phyloP scores from a whole-genome alignment of 768 basidiomycete genomes.

The Pleurotus giganteus region DNA sequence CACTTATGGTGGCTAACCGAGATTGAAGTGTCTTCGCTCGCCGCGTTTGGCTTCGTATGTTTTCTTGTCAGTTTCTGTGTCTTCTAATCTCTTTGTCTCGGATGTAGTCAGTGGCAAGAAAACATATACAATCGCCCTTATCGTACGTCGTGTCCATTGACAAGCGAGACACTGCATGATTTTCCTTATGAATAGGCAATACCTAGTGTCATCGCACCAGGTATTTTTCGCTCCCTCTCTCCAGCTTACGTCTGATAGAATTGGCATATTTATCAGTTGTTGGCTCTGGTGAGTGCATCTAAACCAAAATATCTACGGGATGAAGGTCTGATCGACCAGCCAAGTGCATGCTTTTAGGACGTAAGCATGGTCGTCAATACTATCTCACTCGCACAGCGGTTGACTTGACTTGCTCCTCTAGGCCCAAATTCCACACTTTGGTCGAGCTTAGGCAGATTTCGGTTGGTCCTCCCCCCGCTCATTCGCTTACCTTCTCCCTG shows the following conservation, averaged over 20 bases:
- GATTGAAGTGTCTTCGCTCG: not conserved
- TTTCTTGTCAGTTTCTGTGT: not conserved
- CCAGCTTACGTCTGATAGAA: not conserved
- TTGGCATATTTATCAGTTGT: too few species aligned
- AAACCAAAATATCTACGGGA: not conserved
- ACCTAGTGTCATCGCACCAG: not conserved
- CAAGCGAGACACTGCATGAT: not conserved
- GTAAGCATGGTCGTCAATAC: too few species aligned
- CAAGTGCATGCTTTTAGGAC: too few species aligned
- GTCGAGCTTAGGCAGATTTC: too few species aligned
- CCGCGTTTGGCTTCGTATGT: not conserved
- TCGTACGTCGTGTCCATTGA: not conserved
- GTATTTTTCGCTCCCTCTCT: not conserved
- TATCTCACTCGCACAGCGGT: slow-evolving; percentile 16
- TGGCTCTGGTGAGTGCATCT: not conserved
- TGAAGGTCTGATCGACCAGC: not conserved
- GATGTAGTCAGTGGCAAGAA: not conserved
- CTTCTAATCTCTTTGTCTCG: not conserved
- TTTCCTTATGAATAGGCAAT: too few species aligned
- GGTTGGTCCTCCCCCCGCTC: too few species aligned
- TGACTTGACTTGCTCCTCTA: slow-evolving; percentile 27
- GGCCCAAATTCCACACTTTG: too few species aligned
- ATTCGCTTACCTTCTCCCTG: too few species aligned
- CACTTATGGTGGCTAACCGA: not conserved
- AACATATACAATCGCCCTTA: not conserved